These are phyloP conservation scores for Fusarium incarnatum DNA, from an alignment of 2,329 filamentous ascomycete species.

Conservation along the genomic window DNA sequence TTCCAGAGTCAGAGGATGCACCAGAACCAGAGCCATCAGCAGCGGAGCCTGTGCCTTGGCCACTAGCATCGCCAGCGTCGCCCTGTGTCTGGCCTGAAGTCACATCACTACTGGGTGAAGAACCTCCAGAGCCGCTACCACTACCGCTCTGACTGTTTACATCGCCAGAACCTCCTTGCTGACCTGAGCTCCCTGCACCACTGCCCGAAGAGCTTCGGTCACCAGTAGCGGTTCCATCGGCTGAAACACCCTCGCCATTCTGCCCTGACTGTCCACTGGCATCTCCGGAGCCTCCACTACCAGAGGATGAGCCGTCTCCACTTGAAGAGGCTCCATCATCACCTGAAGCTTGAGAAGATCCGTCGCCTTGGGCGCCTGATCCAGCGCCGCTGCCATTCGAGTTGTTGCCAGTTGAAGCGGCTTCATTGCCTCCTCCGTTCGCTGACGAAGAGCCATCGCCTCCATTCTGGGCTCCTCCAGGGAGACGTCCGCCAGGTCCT, in stretches of 20 bases:
- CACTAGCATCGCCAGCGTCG: background rate
- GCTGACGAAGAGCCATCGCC: background rate
- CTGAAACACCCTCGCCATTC: background rate
- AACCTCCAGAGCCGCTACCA: background rate
- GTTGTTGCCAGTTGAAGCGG: background rate
- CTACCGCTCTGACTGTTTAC: too few species aligned
- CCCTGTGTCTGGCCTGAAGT: background rate
- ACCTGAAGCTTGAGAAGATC: background rate
- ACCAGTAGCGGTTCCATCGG: background rate
- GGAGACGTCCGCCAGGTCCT: conserved; percentile 24
- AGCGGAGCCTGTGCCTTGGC: background rate
- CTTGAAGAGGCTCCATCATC: background rate
- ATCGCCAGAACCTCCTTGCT: background rate
- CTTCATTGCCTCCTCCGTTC: background rate
- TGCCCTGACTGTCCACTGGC: background rate
- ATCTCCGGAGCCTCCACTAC: background rate
- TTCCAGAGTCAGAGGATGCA: background rate
- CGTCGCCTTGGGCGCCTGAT: background rate
- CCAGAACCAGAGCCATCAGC: background rate
- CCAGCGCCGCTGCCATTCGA: background rate
- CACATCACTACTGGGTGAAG: background rate
- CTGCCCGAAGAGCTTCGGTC: background rate
- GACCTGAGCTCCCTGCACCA: background rate
- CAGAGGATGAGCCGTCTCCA: background rate
- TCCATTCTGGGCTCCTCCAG: background rate